A percentile compares a stretch with the other conserved stretches of the same genome.
Conservation (phyloP, 495 filamentous ascomycete species). For the Penicillium angulare region DNA sequence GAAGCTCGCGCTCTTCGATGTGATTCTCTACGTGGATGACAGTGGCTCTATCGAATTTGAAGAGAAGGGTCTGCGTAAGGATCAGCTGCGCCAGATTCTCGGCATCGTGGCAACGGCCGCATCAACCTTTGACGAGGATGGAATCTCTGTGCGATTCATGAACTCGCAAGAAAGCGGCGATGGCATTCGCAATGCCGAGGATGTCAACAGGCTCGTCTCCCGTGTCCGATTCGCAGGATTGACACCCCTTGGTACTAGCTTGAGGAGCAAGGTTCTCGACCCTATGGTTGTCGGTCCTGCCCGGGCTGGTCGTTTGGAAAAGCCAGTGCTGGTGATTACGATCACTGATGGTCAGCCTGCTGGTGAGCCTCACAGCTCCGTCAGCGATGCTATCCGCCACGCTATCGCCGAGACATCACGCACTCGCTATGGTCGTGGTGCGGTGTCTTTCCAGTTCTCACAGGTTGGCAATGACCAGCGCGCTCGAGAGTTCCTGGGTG, state of each 20-base stretch:
- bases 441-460: conserved; percentile 68
- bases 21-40: conserved; percentile 69
- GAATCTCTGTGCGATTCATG: conserved; percentile 71
- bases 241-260: conserved; percentile 63
- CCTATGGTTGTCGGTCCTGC: conserved; percentile 55
- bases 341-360: conserved; percentile 69
- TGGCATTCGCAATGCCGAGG: conserved; percentile 54
- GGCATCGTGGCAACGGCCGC: conserved; percentile 61
- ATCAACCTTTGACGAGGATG: conserved; percentile 68
- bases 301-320: conserved; percentile 49
- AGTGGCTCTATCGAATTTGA: conserved; percentile 71
- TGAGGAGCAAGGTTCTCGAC: conserved; percentile 62
- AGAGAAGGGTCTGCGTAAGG: conserved; percentile 63
- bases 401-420: conserved; percentile 45
- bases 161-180: conserved; percentile 53
- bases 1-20: conserved; percentile 65
- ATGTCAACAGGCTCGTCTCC: conserved; percentile 56
- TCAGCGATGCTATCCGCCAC: conserved; percentile 52
- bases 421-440: conserved; percentile 49
- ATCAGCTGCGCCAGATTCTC: conserved; percentile 63
- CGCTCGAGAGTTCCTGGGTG: conserved; percentile 61
- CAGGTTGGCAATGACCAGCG: conserved; percentile 70
- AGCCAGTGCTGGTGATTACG: conserved; percentile 67
- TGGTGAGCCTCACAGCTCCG: conserved; percentile 48
- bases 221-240: conserved; percentile 63